These are phyloP conservation scores for Triticum dicoccoides DNA, from an alignment of 176 grass and related monocot genomes.

Conservation along the genomic window DNA sequence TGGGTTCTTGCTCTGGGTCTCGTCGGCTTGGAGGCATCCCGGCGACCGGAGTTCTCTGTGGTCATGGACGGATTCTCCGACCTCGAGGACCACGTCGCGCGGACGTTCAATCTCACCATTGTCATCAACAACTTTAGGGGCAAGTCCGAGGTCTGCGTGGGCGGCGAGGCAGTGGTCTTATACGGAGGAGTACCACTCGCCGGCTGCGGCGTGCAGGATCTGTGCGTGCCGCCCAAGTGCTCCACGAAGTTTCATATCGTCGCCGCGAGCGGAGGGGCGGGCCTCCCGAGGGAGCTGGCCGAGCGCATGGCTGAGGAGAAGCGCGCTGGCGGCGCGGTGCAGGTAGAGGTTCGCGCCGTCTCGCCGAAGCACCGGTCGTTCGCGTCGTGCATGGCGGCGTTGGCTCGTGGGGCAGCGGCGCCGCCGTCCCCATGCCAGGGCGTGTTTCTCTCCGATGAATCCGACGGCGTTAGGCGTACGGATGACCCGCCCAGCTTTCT, in stretches of 20 bases:
- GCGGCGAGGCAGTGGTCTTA: background rate
- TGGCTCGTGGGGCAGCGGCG: background rate
- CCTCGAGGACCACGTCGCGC: background rate
- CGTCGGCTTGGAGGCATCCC: background rate
- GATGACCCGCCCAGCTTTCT: background rate
- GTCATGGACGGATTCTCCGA: background rate
- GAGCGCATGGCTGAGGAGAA: background rate
- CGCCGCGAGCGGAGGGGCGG: background rate
- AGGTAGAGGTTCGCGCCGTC: background rate
- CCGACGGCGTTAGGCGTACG: background rate
- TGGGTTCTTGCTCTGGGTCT: background rate
- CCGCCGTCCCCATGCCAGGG: background rate
- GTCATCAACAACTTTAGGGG: background rate
- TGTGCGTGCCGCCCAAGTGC: background rate
- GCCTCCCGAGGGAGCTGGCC: background rate
- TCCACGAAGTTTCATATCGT: background rate
- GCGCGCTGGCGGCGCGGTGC: background rate
- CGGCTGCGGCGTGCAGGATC: background rate
- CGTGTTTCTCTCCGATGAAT: background rate
- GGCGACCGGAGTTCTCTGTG: background rate
- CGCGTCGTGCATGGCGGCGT: background rate
- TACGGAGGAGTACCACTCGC: background rate
- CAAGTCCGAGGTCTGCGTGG: background rate
- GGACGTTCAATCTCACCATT: background rate
- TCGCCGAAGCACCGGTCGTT: background rate